Conservation (phyloP, 257 asterid species). For the Fraxinus excelsior region DNA sequence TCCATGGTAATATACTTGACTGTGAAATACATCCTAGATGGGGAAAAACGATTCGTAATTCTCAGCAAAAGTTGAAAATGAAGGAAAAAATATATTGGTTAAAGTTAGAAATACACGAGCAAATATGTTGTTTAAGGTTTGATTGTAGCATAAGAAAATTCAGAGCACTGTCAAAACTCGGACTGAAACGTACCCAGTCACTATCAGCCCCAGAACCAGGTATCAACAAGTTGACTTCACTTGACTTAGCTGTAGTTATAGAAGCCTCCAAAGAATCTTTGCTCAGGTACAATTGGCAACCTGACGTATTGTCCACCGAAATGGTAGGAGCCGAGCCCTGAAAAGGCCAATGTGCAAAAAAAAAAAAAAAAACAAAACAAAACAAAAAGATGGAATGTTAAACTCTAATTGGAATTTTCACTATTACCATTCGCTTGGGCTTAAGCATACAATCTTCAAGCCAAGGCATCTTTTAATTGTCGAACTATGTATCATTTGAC, state of each 20-base stretch:
- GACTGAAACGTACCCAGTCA: conserved; percentile 75
- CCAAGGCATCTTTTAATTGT: neutral
- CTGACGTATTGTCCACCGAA: conserved; percentile 88
- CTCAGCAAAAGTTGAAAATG: neutral
- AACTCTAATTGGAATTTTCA: neutral
- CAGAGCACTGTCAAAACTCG: no score
- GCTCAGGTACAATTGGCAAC: conserved; percentile 90
- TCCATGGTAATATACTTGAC: neutral
- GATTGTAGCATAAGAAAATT: no score
- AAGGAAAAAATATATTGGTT: neutral
- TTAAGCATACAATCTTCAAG: neutral
- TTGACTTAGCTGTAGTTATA: conserved; percentile 90
- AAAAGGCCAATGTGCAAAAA: conserved; percentile 20
- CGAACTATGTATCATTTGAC: neutral
- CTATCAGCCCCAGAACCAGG: conserved; percentile 81
- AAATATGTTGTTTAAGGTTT: neutral
- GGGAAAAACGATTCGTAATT: no score
- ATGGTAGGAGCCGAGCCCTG: conserved; percentile 96
- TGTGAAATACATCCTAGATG: neutral
- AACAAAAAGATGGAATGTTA: no score
- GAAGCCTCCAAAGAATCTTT: conserved; percentile 86
- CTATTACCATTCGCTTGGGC: neutral
- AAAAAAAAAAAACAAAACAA: conserved; percentile 6
- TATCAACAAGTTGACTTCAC: conserved; percentile 84
- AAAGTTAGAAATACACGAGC: neutral